Percentiles rank a stretch among this genome's conserved stretches.
Evolutionary conservation across 306 rosid genomes (phyloP).

Genomic region (Prunus mira): DNA sequence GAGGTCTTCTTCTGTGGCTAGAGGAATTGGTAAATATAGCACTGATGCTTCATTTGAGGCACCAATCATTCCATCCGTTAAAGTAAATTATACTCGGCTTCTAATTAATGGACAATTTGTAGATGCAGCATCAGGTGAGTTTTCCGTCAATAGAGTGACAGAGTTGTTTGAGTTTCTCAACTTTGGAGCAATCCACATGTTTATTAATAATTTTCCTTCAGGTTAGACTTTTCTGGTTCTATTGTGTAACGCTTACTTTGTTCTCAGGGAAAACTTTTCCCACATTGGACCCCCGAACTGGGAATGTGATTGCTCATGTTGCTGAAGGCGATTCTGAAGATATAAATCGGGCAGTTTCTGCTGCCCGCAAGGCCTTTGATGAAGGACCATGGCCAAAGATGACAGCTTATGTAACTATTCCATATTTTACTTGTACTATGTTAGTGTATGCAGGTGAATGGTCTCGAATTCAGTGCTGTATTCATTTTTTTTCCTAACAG

Average conservation of each 20-base stretch:
- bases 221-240: background rate
- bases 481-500: background rate
- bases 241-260: background rate
- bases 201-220: background rate
- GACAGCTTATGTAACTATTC: slow-evolving; percentile 71
- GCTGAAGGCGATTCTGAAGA: slow-evolving; percentile 86
- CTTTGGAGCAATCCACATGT: background rate
- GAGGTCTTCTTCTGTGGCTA: slow-evolving; percentile 33
- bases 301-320: slow-evolving; percentile 76
- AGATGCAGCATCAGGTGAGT: slow-evolving; percentile 78
- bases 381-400: slow-evolving; percentile 92
- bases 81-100: slow-evolving; percentile 57
- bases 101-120: slow-evolving; percentile 76
- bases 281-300: slow-evolving; percentile 81
- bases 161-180: background rate
- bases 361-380: slow-evolving; percentile 88
- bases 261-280: slow-evolving; percentile 72
- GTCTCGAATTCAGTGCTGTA: background rate
- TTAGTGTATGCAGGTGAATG: background rate
- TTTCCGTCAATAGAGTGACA: background rate
- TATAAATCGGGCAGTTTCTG: slow-evolving; percentile 75
- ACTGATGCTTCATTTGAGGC: slow-evolving; percentile 61
- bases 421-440: slow-evolving; percentile 5
- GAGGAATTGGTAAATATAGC: slow-evolving; percentile 45
- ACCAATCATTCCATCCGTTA: slow-evolving; percentile 53